Base-by-base conservation (phyloP, 768 basidiomycete genomes). In the Naematelia encephala region DNA sequence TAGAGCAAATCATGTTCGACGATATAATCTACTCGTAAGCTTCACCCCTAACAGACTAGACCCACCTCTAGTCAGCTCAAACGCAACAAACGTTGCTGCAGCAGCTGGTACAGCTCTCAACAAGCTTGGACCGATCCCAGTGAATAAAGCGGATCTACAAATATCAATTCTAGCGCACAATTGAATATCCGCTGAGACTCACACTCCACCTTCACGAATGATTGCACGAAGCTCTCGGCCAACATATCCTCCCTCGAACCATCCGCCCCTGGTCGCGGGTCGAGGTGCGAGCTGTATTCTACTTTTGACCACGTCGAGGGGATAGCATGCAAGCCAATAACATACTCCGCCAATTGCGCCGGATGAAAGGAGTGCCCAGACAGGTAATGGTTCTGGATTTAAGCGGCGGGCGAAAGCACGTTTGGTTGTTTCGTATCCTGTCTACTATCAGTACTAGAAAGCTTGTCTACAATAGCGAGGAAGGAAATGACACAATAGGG, bases 321-420 rank as follows among this genome's bases (percentile, higher is more conserved):
- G 94, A 75, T 94, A 97, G 70, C 87, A 92, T 0, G 90, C 84
- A 1, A 96, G 81, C 96, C 96, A 99, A 70, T 99, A 97, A 0
- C 86, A 86, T 39, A 94, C 84, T 81, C 80, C 80, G 8, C 79
- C 80, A 11, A 70, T 62, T 0, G 70, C 78, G n/a, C 91, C 76
- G 10, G 68, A 61, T 2, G 61, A 57, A 8, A 74, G 58, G 5
- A 63, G 39, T 3, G 68, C 57, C 63, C 68, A 70, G 53, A 73
- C 51, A 14, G 58, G 61, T 16, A 52, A 23, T 29, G 63, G 56
- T 34, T 42, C 46, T 12, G 56, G 48, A 48, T 21, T 60, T 30
- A 55, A 12, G 27, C 44, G 54, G 54, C 67, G 78, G 44, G 82
- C 77, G 58, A 96, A 90, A 59, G 82, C 78, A 2, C 92, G 85